Evolutionary conservation across 2,329 filamentous ascomycete genomes (phyloP).

Genomic region (Pseudogymnoascus pannorum): DNA sequence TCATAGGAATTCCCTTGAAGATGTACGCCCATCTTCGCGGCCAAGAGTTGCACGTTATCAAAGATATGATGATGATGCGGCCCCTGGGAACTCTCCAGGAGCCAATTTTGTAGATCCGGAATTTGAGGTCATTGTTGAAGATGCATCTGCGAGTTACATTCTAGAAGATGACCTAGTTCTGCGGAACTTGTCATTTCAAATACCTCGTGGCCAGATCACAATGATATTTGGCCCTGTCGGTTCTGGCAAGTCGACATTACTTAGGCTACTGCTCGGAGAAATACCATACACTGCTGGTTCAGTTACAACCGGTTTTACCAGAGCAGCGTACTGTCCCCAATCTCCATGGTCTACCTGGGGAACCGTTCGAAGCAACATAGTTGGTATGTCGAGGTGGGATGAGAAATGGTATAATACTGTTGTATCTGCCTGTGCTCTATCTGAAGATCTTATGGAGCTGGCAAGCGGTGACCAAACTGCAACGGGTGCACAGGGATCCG

Average conservation of each 20-base stretch:
- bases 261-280: slow-evolving; percentile 39
- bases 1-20: background rate
- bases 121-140: background rate
- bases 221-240: slow-evolving; percentile 36
- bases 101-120: background rate
- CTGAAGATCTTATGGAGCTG: slow-evolving; percentile 19
- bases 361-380: slow-evolving; percentile 14
- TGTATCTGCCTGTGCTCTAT: slow-evolving; percentile 17
- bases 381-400: slow-evolving; percentile 11
- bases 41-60: background rate
- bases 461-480: slow-evolving; percentile 22
- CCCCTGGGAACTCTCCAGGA: background rate
- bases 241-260: slow-evolving; percentile 45
- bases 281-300: background rate
- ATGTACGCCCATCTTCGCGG: background rate
- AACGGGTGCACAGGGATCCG: slow-evolving; percentile 22
- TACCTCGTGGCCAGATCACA: background rate
- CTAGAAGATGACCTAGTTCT: background rate
- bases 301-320: slow-evolving; percentile 36
- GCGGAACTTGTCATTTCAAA: background rate
- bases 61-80: background rate
- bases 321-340: slow-evolving; percentile 19
- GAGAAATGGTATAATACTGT: slow-evolving; percentile 16
- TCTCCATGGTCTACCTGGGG: slow-evolving; percentile 18
- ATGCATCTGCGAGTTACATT: background rate